Percentiles rank a stretch among this genome's conserved stretches.
These are phyloP conservation scores for Logfia minima DNA, from an alignment of 129 eudicot genomes.

Conservation along the genomic window DNA sequence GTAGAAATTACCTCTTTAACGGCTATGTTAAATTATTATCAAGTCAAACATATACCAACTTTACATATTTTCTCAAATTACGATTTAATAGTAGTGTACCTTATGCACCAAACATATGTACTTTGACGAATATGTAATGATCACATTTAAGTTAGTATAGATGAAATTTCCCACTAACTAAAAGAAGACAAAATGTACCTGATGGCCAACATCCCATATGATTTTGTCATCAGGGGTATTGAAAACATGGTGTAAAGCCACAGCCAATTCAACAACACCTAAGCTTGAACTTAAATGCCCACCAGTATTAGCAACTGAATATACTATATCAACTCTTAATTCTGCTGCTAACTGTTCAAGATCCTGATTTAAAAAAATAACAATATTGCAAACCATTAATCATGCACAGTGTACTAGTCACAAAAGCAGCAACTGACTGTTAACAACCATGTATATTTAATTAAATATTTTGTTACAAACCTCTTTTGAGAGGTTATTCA, in stretches of 20 bases:
- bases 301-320: conserved; percentile 61
- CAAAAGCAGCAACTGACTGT: conserved; percentile 20
- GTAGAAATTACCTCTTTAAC: too few relatives aligned
- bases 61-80: too few relatives aligned
- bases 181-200: conserved; percentile 38
- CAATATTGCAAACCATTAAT: background rate
- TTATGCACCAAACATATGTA: too few relatives aligned
- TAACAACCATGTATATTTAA: background rate
- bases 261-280: conserved; percentile 83
- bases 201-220: conserved; percentile 96
- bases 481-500: conserved; percentile 71
- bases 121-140: too few relatives aligned
- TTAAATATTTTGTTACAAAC: conserved; percentile 18
- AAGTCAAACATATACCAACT: too few relatives aligned
- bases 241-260: conserved; percentile 88
- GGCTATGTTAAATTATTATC: too few relatives aligned
- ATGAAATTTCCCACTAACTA: too few relatives aligned
- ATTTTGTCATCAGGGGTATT: conserved; percentile 75
- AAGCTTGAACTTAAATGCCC: conserved; percentile 90
- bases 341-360: conserved; percentile 79
- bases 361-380: conserved; percentile 46
- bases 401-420: conserved; percentile 29
- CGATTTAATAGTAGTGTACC: too few relatives aligned
- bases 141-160: too few relatives aligned
- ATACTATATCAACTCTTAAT: conserved; percentile 71